Conservation (phyloP, 1,139 yeast genomes). For the Wickerhamomyces sp. region DNA sequence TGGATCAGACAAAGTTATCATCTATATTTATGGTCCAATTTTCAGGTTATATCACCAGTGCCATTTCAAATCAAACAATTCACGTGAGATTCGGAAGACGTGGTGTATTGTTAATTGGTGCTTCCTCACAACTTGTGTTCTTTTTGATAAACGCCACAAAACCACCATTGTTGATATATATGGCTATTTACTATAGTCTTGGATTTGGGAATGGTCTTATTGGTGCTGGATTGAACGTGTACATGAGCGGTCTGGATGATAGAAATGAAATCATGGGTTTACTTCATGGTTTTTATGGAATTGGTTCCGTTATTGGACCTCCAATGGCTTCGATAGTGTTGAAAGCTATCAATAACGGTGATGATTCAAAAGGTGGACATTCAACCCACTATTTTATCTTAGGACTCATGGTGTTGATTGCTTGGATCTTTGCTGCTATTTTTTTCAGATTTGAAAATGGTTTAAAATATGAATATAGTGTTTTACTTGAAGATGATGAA, state of each 20-base stretch:
- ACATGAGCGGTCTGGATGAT: conserved; percentile 51
- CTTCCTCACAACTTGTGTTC: background rate
- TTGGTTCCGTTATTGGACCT: conserved; percentile 66
- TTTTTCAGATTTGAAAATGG: conserved; percentile 51
- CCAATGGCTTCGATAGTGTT: conserved; percentile 44
- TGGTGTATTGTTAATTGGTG: background rate
- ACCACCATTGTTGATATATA: conserved; percentile 37
- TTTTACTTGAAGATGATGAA: conserved; percentile 20
- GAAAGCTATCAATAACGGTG: conserved; percentile 24
- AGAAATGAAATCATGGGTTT: conserved; percentile 62
- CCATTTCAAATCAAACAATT: background rate
- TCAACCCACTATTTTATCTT: conserved; percentile 10
- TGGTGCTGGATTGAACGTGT: conserved; percentile 56
- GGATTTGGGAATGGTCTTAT: conserved; percentile 60
- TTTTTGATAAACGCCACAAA: background rate
- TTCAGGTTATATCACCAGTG: background rate
- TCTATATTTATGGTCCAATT: background rate
- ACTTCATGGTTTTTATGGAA: conserved; percentile 63
- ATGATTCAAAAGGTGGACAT: conserved; percentile 1
- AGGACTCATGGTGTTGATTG: conserved; percentile 2
- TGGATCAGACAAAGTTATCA: background rate
- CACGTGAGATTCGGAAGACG: background rate
- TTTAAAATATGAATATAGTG: conserved; percentile 36
- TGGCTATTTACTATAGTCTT: conserved; percentile 33
- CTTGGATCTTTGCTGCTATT: conserved; percentile 8